These are phyloP conservation scores for Ostreobium quekettii DNA, from an alignment of 139 green algal genomes.

Conservation along the genomic window DNA sequence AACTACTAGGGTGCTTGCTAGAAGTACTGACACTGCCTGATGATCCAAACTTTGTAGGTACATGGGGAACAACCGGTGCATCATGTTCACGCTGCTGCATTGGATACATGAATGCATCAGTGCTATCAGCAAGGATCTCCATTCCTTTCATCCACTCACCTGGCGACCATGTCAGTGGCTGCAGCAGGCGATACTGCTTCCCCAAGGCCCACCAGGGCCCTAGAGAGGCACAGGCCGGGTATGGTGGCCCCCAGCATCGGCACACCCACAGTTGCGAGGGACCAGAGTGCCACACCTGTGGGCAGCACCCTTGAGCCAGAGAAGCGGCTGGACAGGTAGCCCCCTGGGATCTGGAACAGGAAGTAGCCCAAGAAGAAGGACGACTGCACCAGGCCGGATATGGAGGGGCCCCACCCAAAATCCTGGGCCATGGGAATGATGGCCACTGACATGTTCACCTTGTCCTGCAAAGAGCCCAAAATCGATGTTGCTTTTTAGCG, in stretches of 20 bases:
- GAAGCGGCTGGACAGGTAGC: constrained; percentile 59
- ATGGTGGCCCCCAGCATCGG: constrained; percentile 56
- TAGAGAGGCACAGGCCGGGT: constrained; percentile 41
- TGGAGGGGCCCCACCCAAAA: constrained; percentile 76
- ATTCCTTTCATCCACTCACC: too few relatives aligned
- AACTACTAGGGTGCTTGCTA: too few relatives aligned
- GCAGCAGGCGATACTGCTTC: constrained; percentile 83
- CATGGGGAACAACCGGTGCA: too few relatives aligned
- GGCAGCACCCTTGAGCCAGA: constrained; percentile 71
- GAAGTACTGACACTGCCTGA: too few relatives aligned
- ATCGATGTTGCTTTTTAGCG: background rate
- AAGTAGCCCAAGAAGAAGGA: constrained; percentile 72
- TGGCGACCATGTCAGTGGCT: constrained; percentile 86
- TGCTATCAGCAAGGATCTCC: too few relatives aligned
- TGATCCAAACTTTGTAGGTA: too few relatives aligned
- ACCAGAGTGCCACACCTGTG: constrained; percentile 74
- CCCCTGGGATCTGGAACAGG: constrained; percentile 79
- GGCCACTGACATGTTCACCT: constrained; percentile 93
- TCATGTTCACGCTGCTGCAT: too few relatives aligned
- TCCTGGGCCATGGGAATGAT: constrained; percentile 95
- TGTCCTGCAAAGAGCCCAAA: constrained; percentile 46
- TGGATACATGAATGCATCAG: too few relatives aligned
- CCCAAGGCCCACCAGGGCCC: constrained; percentile 80
- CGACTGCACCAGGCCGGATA: constrained; percentile 81
- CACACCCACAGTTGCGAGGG: constrained; percentile 57